Evolutionary conservation across 106 monocot species (phyloP), one percentile per base, ranked within the genome.

Genomic region (Alisma plantagoaquatica): DNA sequence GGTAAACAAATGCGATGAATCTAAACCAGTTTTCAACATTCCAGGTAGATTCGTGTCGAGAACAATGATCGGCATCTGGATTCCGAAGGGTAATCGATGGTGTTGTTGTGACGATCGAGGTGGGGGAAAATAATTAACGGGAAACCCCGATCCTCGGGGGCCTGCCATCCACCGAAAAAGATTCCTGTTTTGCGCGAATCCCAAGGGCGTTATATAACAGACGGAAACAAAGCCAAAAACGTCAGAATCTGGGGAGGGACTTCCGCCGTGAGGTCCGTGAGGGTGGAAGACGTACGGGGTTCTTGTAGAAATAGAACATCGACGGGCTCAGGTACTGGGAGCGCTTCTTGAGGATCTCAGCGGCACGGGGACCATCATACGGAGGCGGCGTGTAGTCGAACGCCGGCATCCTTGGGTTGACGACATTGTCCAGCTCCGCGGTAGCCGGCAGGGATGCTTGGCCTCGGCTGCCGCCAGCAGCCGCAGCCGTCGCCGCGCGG

Each of bases 301-400:
- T 83, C 43, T 75, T 77, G 67, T 93, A 93, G 52, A 75, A 87
- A 54, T 75, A 33, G 65, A 78, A 83, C 42, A 84, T 10, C 25
- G 87, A 83, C 30, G 94, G 94, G 84, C 84, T 94, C 43, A 94
- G 84, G 59, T 61, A 88, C 75, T 80, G 53, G 5, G 69, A 17
- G 1, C 94, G 61, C 70, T 80, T 94, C 62, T 23, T 29, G 16
- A 81, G 29, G 43, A 94, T 76, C 74, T 87, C 94, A 3, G 61
- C 74, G 16, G 75, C 75, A 29, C 65, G 22, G 10, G 87, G 94
- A 4, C 93, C 93, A 9, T 74, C 65, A 61, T 93, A 93, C 0
- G 80, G 69, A 12, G 75, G 80, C 3, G 93, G 93, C 0, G 65
- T 46, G 67, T 94, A 81, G 53, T 78, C 77, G 46, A 87, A 88